Percentiles rank a stretch among this genome's conserved stretches.
Conservation (phyloP, 2,329 filamentous ascomycete species). For the Nigrograna mackinnonii region DNA sequence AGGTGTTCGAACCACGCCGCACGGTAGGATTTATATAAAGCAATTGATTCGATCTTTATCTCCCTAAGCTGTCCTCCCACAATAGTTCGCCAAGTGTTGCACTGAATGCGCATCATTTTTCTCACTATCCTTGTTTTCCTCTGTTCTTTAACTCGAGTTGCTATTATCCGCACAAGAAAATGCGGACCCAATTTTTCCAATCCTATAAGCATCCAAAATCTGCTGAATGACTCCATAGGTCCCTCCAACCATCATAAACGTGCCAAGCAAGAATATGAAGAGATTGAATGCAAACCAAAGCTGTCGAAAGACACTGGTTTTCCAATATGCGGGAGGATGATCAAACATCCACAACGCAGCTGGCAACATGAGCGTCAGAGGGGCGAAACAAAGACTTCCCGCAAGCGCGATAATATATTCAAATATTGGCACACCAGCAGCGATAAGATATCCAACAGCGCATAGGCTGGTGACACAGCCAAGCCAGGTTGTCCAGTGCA, state of each 20-base stretch:
- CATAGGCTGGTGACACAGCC: slow-evolving; percentile 56
- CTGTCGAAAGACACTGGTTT: slow-evolving; percentile 33
- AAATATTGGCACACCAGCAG: slow-evolving; percentile 57
- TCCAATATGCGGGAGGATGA: slow-evolving; percentile 45
- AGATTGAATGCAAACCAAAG: slow-evolving; percentile 45
- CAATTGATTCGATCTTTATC: too few relatives aligned
- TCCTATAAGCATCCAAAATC: slow-evolving; percentile 54
- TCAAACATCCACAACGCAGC: slow-evolving; percentile 56
- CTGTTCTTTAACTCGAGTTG: too few relatives aligned
- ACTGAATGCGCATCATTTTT: too few relatives aligned
- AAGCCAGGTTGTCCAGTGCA: slow-evolving; percentile 59
- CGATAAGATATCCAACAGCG: slow-evolving; percentile 51
- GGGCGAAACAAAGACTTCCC: slow-evolving; percentile 54
- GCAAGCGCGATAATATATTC: slow-evolving; percentile 52
- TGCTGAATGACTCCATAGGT: slow-evolving; percentile 52
- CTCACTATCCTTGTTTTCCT: too few relatives aligned
- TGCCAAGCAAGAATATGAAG: slow-evolving; percentile 48
- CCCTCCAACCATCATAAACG: slow-evolving; percentile 51
- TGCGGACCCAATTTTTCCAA: slow-evolving; percentile 44
- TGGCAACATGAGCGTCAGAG: slow-evolving; percentile 51
- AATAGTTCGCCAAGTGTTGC: too few relatives aligned
- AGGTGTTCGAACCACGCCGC: too few relatives aligned
- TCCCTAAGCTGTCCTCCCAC: too few relatives aligned
- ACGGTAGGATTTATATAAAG: too few relatives aligned
- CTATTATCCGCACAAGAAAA: slow-evolving; percentile 21